These are phyloP conservation scores for Coniella vitis DNA, from an alignment of 2,329 filamentous ascomycete genomes.

Conservation along the genomic window DNA sequence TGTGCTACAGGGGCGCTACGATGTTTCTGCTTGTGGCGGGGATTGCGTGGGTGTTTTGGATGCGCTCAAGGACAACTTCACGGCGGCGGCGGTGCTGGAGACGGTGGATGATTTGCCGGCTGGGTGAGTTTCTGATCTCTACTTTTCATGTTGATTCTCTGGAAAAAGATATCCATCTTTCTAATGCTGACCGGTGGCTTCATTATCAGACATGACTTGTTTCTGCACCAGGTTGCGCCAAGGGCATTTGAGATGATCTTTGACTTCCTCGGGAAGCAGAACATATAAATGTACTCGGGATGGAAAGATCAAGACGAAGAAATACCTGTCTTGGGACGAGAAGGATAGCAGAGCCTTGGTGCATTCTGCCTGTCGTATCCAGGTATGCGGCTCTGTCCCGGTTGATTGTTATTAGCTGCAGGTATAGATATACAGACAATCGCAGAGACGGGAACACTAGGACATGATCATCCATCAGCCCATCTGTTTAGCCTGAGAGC, in stretches of 20 bases:
- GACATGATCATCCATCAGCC: too few species aligned
- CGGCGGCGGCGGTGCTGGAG: slow-evolving; percentile 18
- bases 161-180: not conserved
- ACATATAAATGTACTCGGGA: not conserved
- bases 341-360: too few species aligned
- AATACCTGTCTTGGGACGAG: too few species aligned
- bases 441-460: too few species aligned
- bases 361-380: too few species aligned
- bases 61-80: slow-evolving; percentile 16
- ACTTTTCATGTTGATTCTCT: not conserved
- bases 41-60: slow-evolving; percentile 23
- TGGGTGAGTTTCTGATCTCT: slow-evolving; percentile 20
- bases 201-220: slow-evolving; percentile 22
- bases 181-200: not conserved
- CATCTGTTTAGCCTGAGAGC: too few species aligned
- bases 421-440: too few species aligned
- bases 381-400: too few species aligned
- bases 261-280: slow-evolving; percentile 19
- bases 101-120: slow-evolving; percentile 24
- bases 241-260: slow-evolving; percentile 22
- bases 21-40: slow-evolving; percentile 25
- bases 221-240: slow-evolving; percentile 23
- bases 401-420: too few species aligned
- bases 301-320: not conserved
- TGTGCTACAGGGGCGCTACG: slow-evolving; percentile 23